Evolutionary conservation across 352 stramenopile genomes (phyloP), one percentile per base, ranked within the genome.

Genomic region (Pythium aphanidermatum): DNA sequence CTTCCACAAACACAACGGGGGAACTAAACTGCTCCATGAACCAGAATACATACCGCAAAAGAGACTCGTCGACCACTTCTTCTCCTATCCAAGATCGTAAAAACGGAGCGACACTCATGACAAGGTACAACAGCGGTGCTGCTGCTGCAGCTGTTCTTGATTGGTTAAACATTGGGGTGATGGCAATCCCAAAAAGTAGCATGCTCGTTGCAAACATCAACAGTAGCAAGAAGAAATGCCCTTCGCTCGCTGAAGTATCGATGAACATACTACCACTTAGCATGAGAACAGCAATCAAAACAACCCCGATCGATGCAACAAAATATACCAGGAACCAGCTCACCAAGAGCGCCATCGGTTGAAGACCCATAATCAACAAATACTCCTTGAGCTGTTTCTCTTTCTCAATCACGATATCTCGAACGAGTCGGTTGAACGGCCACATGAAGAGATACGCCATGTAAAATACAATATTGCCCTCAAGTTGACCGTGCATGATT

Each of bases 351-450:
- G 75, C 60, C 68, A 85, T 87, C 0, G 80, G 65, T n/a, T 56
- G 55, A 0, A 96, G 30, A 2, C 86, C 86, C 74, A 95, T 88
- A 33, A 96, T 96, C 38, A 95, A 65, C 61, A 96, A 36, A 46
- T 91, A 92, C 39, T 96, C 83, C 50, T 92, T 90, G 25, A 95
- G 58, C 46, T 89, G 72, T 34, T 74, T 86, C 62, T 97, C 89
- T 53, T 96, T 96, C 33, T 97, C 89, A 26, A 74, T 51, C 27
- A 97, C 85, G 16, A 96, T 63, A 26, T 88, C 72, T 25, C 86
- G 85, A 36, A 96, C 69, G 29, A 97, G 61, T 5, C 80, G 74
- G 14, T 70, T 78, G 32, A 86, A 94, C 5, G 89, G 87, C 68
- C 87, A 96, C 38, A 97, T 38, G 39, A 92, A 93, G 10, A 90